These are phyloP conservation scores for Trypanosomatidae sp. DNA, from an alignment of 208 protist genomes.

Conservation along the genomic window DNA sequence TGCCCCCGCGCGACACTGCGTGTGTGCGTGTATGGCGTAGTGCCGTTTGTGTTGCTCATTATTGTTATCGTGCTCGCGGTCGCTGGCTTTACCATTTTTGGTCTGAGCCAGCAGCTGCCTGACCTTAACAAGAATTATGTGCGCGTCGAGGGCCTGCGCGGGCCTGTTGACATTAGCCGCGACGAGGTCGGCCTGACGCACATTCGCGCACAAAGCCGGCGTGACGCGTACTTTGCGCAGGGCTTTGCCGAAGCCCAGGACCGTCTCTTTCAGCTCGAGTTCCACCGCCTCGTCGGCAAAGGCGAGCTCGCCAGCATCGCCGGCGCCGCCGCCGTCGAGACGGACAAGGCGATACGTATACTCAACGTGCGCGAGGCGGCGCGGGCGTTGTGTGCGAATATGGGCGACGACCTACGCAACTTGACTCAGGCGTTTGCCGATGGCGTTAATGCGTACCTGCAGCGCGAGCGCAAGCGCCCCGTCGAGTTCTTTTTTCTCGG, in stretches of 20 bases:
- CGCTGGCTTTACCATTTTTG: conserved; percentile 29
- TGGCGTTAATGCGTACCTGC: conserved; percentile 34
- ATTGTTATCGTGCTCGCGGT: conserved; percentile 24
- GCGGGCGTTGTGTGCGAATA: conserved; percentile 25
- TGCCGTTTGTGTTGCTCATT: conserved; percentile 26
- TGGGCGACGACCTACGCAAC: too few species aligned
- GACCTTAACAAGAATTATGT: conserved; percentile 30
- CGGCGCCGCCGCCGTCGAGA: conserved; percentile 11
- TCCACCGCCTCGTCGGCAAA: conserved; percentile 20
- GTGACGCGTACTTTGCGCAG: conserved; percentile 50
- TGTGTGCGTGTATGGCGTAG: conserved; percentile 24
- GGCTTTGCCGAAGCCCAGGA: conserved; percentile 47
- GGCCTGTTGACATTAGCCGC: conserved; percentile 20
- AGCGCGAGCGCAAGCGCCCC: conserved; percentile 23
- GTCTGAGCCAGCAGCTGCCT: conserved; percentile 21
- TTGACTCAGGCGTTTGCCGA: conserved; percentile 41
- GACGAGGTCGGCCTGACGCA: conserved; percentile 31
- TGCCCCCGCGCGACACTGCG: conserved; percentile 6
- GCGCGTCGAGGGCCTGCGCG: conserved; percentile 19
- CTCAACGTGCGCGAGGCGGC: conserved; percentile 25
- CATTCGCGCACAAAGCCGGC: conserved; percentile 27
- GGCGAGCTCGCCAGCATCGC: conserved; percentile 18
- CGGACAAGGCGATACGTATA: conserved; percentile 23
- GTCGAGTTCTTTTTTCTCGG: conserved; percentile 53
- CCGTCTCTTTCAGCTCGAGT: conserved; percentile 51